Evolutionary conservation across 2,329 filamentous ascomycete species (phyloP).

Genomic region (Aureobasidium sp.): DNA sequence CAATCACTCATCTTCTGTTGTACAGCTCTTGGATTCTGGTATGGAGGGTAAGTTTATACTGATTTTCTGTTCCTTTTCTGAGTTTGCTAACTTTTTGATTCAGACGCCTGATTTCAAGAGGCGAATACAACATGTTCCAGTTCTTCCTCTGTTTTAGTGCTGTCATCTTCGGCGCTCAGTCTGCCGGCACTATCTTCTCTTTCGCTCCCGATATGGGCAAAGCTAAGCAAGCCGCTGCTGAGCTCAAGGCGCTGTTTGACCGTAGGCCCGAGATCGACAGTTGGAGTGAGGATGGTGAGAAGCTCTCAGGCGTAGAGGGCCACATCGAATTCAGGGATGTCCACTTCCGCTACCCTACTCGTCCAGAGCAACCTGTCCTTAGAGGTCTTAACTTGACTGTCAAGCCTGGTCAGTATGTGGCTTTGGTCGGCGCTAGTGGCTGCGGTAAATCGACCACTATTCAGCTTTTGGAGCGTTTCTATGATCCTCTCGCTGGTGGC

Average conservation of each 20-base stretch:
- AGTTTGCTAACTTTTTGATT: background rate
- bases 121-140: constrained; percentile 70
- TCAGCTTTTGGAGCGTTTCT: constrained; percentile 86
- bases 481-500: constrained; percentile 75
- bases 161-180: constrained; percentile 86
- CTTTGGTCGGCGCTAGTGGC: constrained; percentile 86
- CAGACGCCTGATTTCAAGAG: constrained; percentile 52
- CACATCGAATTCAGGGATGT: constrained; percentile 84
- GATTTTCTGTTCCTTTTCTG: background rate
- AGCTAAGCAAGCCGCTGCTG: constrained; percentile 72
- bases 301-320: constrained; percentile 60
- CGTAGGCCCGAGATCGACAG: constrained; percentile 73
- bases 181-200: constrained; percentile 80
- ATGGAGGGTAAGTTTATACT: constrained; percentile 38
- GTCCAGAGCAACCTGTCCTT: constrained; percentile 85
- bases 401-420: constrained; percentile 74
- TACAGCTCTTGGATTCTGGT: constrained; percentile 86
- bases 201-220: constrained; percentile 93
- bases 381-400: constrained; percentile 71
- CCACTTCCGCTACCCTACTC: constrained; percentile 88
- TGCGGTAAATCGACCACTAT: constrained; percentile 95
- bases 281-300: constrained; percentile 65
- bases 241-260: constrained; percentile 79
- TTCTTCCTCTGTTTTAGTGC: constrained; percentile 90
- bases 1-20: constrained; percentile 80